Evolutionary conservation across 1,284 basidiomycete genomes (phyloP).

Genomic region (Tilletia horrida): DNA sequence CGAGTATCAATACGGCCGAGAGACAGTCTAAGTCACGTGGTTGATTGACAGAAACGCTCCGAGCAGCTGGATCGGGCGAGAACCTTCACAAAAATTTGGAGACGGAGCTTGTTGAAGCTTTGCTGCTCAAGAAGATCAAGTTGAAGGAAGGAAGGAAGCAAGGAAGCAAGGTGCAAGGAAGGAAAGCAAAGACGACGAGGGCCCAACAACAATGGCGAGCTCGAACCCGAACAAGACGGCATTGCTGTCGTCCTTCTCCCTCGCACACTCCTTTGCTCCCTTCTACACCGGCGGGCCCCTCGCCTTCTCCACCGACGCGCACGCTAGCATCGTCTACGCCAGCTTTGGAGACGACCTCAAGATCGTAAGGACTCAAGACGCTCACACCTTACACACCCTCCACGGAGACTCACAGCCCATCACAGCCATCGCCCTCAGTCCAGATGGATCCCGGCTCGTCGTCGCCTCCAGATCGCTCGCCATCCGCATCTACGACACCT

Average conservation of each 20-base stretch:
- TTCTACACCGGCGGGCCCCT: constrained; percentile 51
- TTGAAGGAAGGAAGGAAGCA: not conserved
- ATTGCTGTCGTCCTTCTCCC: constrained; percentile 11
- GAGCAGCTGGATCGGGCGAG: not conserved
- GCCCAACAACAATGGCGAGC: not conserved
- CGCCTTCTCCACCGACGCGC: not conserved
- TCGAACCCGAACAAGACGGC: not conserved
- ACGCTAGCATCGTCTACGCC: not conserved
- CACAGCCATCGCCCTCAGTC: constrained; percentile 65
- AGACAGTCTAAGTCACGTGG: not conserved
- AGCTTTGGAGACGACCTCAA: constrained; percentile 16
- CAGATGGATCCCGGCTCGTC: constrained; percentile 71
- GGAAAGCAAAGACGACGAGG: not conserved
- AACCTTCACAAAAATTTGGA: not conserved
- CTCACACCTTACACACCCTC: not conserved
- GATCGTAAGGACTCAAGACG: not conserved
- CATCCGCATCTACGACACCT: constrained; percentile 58
- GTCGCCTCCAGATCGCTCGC: constrained; percentile 59
- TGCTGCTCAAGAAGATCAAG: not conserved
- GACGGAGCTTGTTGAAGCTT: not conserved
- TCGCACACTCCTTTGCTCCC: constrained; percentile 34
- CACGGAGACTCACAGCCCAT: constrained; percentile 5
- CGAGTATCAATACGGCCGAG: not conserved
- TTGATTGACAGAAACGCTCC: too few relatives aligned
- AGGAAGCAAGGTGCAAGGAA: too few relatives aligned